These are phyloP conservation scores for Quillaja saponaria DNA, from an alignment of 306 rosid species.

Conservation along the genomic window DNA sequence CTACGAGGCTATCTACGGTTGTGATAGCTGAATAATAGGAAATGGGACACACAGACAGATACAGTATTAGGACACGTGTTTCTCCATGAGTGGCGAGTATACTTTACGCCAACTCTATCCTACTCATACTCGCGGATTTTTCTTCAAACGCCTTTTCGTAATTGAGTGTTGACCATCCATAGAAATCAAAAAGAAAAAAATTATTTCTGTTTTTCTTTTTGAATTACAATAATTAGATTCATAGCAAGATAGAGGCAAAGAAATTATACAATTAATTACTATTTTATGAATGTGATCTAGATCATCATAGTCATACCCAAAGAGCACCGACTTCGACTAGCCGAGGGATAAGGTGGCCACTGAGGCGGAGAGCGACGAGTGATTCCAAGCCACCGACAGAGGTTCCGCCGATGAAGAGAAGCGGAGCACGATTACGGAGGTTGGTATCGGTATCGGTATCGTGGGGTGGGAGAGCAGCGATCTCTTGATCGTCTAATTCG, in stretches of 20 bases:
- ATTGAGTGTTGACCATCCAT: background rate
- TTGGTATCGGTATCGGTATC: background rate
- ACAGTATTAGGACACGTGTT: conserved; percentile 49
- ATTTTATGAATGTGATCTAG: background rate
- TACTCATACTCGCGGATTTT: conserved; percentile 8
- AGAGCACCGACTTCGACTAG: conserved; percentile 92
- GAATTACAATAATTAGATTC: too few species aligned
- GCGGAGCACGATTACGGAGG: conserved; percentile 47
- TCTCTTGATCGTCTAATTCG: conserved; percentile 88
- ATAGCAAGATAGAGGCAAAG: background rate
- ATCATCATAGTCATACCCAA: conserved; percentile 45
- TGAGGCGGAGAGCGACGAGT: conserved; percentile 93
- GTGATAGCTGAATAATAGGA: conserved; percentile 35
- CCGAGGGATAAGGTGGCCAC: conserved; percentile 87
- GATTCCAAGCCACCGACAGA: conserved; percentile 85
- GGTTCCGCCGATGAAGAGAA: conserved; percentile 80
- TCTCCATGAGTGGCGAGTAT: conserved; percentile 19
- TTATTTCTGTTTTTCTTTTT: conserved; percentile 8
- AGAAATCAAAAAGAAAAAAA: too few species aligned
- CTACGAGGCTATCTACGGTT: conserved; percentile 14
- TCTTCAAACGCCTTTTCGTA: conserved; percentile 6
- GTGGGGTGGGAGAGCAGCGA: conserved; percentile 57
- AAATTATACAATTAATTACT: conserved; percentile 32
- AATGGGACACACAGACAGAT: conserved; percentile 35
- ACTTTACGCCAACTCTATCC: background rate